A percentile compares a stretch with the other conserved stretches of the same genome.
Evolutionary conservation across 2,329 filamentous ascomycete species (phyloP).

Genomic region (Penicillium janthinellum): DNA sequence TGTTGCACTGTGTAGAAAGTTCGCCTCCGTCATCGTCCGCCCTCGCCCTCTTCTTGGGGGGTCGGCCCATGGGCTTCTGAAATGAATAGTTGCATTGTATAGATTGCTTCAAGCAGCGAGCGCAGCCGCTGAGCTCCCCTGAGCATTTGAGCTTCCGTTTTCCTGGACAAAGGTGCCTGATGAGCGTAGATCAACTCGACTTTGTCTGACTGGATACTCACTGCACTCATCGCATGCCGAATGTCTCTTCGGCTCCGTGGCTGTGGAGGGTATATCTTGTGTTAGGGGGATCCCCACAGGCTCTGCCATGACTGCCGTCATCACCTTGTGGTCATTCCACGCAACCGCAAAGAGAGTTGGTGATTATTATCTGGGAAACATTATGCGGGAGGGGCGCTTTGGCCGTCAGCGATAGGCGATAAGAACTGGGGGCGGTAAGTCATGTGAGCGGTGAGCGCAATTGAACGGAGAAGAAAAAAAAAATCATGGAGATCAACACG

Average conservation of each 20-base stretch:
- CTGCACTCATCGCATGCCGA: slow-evolving; percentile 53
- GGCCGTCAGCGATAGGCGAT: slow-evolving; percentile 24
- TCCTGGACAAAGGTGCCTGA: slow-evolving; percentile 32
- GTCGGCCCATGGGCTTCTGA: slow-evolving; percentile 53
- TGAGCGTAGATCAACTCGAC: slow-evolving; percentile 16
- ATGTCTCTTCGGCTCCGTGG: slow-evolving; percentile 43
- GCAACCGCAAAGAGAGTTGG: slow-evolving; percentile 6
- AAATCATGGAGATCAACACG: slow-evolving; percentile 17
- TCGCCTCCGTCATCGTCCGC: slow-evolving; percentile 31
- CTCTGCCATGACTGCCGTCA: slow-evolving; percentile 11
- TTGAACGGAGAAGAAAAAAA: slow-evolving; percentile 33
- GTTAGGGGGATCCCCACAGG: neutral
- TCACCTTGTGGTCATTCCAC: neutral
- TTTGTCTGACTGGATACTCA: slow-evolving; percentile 33
- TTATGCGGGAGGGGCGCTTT: slow-evolving; percentile 3
- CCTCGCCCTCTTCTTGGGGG: slow-evolving; percentile 45
- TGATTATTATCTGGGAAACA: neutral
- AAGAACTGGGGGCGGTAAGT: slow-evolving; percentile 34
- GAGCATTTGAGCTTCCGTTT: slow-evolving; percentile 54
- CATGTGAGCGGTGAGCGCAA: slow-evolving; percentile 41
- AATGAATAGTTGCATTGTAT: slow-evolving; percentile 49
- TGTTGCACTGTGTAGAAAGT: slow-evolving; percentile 17
- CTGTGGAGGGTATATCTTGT: slow-evolving; percentile 8
- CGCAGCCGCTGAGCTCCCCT: slow-evolving; percentile 47
- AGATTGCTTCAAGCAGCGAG: slow-evolving; percentile 46